Conservation (phyloP, 306 rosid genomes). For the Lagenaria siceraria region DNA sequence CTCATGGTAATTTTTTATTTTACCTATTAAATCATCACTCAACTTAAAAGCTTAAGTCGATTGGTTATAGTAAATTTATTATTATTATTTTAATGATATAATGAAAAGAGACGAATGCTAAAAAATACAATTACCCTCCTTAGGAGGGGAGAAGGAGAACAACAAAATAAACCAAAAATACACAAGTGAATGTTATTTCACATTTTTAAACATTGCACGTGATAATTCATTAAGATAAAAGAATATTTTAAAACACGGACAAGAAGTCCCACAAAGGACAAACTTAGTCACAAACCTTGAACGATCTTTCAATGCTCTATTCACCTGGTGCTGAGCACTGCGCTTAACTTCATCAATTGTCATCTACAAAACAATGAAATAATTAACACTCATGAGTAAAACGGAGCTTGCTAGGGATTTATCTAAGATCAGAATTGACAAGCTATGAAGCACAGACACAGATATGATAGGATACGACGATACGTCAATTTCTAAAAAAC, state of each 20-base stretch:
- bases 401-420: background rate
- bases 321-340: conserved; percentile 92
- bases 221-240: background rate
- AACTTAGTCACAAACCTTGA: conserved; percentile 39
- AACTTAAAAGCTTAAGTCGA: no score
- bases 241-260: background rate
- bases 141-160: no score
- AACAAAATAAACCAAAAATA: no score
- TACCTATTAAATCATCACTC: no score
- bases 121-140: no score
- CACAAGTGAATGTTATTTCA: background rate
- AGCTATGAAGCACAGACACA: no score
- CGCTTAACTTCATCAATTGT: conserved; percentile 90
- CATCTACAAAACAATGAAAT: conserved; percentile 41
- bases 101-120: no score
- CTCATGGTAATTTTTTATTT: no score
- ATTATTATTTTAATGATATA: no score
- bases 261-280: background rate
- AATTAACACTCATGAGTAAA: conserved; percentile 6
- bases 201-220: background rate
- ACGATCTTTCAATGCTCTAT: conserved; percentile 75
- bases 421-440: background rate
- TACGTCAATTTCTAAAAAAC: no score
- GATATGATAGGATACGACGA: no score
- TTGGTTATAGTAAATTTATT: no score